phyloP scores from a whole-genome alignment of 306 rosid genomes.

The Astragalus membranaceus region DNA sequence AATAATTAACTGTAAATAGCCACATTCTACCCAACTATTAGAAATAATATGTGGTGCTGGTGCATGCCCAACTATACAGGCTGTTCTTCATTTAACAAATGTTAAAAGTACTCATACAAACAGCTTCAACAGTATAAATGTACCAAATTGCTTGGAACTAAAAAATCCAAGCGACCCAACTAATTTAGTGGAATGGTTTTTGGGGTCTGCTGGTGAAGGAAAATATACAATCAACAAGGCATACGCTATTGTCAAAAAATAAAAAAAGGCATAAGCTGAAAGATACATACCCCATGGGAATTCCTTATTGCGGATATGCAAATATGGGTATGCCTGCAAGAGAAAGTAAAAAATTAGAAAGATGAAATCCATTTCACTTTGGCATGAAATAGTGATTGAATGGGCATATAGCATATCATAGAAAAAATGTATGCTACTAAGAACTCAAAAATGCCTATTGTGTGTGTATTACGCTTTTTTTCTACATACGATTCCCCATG shows the following conservation, averaged over 20 bases:
- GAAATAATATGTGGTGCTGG: neutral
- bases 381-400: neutral
- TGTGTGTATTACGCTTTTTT: no score
- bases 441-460: neutral
- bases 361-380: neutral
- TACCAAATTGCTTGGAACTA: neutral
- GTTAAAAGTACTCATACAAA: neutral
- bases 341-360: neutral
- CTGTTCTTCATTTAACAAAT: neutral
- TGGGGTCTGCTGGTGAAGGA: neutral
- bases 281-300: slow-evolving; percentile 92
- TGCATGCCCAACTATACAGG: neutral
- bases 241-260: no score
- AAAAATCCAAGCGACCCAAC: neutral
- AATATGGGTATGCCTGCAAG: slow-evolving; percentile 36
- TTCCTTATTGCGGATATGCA: slow-evolving; percentile 95
- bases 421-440: neutral
- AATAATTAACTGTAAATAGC: neutral
- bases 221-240: slow-evolving; percentile 12
- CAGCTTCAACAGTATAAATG: neutral
- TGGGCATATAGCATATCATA: neutral
- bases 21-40: neutral
- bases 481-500: neutral
- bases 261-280: slow-evolving; percentile 5
- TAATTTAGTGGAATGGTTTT: neutral